phyloP scores from a whole-genome alignment of 2,329 filamentous ascomycete genomes.

The Talaromyces sp. region DNA sequence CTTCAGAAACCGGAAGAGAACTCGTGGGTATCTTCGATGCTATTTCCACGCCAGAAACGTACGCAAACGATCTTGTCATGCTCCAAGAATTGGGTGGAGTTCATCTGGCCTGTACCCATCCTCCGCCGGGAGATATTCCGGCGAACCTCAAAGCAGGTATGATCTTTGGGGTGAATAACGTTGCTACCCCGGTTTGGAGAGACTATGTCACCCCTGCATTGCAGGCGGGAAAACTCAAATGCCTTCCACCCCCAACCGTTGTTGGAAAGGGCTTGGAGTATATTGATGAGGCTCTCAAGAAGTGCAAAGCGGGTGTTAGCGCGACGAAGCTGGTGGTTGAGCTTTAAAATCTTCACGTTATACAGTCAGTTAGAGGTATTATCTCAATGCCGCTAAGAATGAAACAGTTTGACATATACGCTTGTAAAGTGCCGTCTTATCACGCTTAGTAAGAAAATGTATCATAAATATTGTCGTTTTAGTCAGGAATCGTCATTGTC shows the following conservation, averaged over 20 bases:
- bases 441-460: background rate
- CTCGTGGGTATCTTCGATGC: conserved; percentile 21
- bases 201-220: conserved; percentile 31
- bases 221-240: conserved; percentile 27
- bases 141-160: conserved; percentile 12
- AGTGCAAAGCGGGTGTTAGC: conserved; percentile 37
- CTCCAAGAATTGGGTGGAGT: conserved; percentile 2
- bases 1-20: conserved; percentile 12
- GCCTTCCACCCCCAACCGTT: conserved; percentile 36
- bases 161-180: conserved; percentile 17
- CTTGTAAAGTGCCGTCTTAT: background rate
- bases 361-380: background rate
- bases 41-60: conserved; percentile 12
- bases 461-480: background rate
- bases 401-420: background rate
- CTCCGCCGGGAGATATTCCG: conserved; percentile 16
- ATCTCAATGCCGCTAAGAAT: background rate
- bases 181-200: conserved; percentile 28
- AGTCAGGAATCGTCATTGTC: background rate
- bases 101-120: conserved; percentile 10
- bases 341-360: conserved; percentile 5
- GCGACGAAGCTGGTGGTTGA: conserved; percentile 40
- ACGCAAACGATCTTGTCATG: conserved; percentile 5
- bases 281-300: conserved; percentile 37
- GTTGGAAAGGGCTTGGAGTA: conserved; percentile 38